Evolutionary conservation across 768 basidiomycete species (phyloP), one percentile per base, ranked within the genome.

Genomic region (Pluteus cervinus): DNA sequence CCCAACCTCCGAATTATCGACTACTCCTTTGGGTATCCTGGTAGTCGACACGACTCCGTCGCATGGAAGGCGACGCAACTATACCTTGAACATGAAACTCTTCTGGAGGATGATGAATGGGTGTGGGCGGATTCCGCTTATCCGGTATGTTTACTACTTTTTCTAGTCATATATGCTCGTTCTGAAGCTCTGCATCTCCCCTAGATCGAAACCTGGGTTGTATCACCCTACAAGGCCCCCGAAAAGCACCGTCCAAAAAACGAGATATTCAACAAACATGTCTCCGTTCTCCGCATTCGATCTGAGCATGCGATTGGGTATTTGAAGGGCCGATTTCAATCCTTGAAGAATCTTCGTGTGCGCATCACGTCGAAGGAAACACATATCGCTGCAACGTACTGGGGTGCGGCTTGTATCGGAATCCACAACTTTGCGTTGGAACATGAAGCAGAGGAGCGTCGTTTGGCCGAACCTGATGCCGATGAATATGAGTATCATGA

Each of bases 71-170:
- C 48, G 20, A 56, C 61, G 0, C 24, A 43, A 1, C 31, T 54
- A 9, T 45, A 33, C 18, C 18, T 36, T 11, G 37, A 60, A 4
- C 47, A 56, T 37, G 37, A 41, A 0, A 36, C 11, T 0, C 9
- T 64, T 11, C 34, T 65, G 1, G 43, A 55, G 2, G 48, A 49
- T 0, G 39, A 39, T 32, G 63, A 66, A 35, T 68, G 46, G 33
- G 48, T 66, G 0, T 66, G 60, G 60, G 64, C 51, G 18, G 62
- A 68, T 37, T 62, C 60, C 3, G 59, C 66, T 23, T 68, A 68
- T 52, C 57, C 62, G n/a, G 55, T 63, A 30, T 9, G 51, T 48
- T 4, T 9, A 29, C 12, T 33, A 4, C 9, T 37, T 22, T 24
- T 14, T 29, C 11, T 11, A 18, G 10, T 33, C 32, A 17, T 39